Percentiles rank a stretch among this genome's conserved stretches.
Evolutionary conservation across 139 green algal genomes (phyloP).

Genomic region (Chlorella vulgaris): DNA sequence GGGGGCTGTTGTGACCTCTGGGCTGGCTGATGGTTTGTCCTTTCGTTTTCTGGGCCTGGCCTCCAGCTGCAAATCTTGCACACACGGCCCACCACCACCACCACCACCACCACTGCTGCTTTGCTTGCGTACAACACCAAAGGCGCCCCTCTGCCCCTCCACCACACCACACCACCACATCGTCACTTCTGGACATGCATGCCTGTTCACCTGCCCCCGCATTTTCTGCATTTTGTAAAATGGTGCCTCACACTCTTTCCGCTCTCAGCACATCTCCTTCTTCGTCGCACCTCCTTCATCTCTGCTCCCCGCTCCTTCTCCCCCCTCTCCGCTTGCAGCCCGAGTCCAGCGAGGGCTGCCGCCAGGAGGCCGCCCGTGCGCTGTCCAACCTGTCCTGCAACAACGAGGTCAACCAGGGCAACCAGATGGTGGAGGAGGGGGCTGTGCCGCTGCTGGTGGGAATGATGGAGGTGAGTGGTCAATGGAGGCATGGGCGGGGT

Average conservation of each 20-base stretch:
- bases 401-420: constrained; percentile 30
- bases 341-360: constrained; percentile 21
- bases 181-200: too few species aligned
- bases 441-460: constrained; percentile 28
- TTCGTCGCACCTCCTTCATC: not conserved
- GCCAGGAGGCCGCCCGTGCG: constrained; percentile 36
- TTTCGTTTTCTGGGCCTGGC: too few species aligned
- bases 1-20: too few species aligned
- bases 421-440: constrained; percentile 23
- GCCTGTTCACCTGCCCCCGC: too few species aligned
- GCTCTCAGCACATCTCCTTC: not conserved
- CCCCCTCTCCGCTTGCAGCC: constrained; percentile 11
- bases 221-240: too few species aligned
- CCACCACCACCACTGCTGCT: too few species aligned
- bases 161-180: too few species aligned
- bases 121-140: too few species aligned
- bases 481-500: not conserved
- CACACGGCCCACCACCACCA: too few species aligned
- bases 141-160: too few species aligned
- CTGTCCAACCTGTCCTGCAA: constrained; percentile 47
- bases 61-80: too few species aligned
- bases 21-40: too few species aligned
- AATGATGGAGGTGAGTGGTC: constrained; percentile 23
- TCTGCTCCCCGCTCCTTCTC: not conserved
- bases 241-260: not conserved